These are phyloP conservation scores for Metschnikowia koreensis DNA, from an alignment of 805 yeast genomes.

Conservation along the genomic window DNA sequence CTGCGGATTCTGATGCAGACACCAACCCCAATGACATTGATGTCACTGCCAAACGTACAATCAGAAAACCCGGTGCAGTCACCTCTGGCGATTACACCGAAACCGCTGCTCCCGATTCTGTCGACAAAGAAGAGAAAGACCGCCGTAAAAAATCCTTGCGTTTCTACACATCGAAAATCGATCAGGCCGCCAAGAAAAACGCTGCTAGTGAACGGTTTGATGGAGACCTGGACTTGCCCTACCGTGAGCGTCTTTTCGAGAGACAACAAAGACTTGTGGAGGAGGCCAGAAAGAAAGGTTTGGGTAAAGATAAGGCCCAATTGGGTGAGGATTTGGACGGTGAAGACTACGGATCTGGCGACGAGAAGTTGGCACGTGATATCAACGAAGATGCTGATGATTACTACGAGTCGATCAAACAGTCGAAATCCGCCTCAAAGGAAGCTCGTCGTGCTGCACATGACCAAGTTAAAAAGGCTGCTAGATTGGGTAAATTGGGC, in stretches of 20 bases:
- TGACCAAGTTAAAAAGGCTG: constrained; percentile 68
- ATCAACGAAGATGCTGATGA: constrained; percentile 48
- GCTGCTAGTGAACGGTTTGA: constrained; percentile 51
- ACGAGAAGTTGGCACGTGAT: constrained; percentile 40
- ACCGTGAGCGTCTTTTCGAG: constrained; percentile 84
- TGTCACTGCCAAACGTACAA: constrained; percentile 46
- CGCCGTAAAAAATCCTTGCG: constrained; percentile 78
- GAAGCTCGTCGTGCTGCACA: constrained; percentile 62
- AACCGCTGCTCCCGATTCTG: constrained; percentile 62
- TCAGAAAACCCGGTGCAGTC: constrained; percentile 31
- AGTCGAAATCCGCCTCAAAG: constrained; percentile 47
- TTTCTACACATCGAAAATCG: constrained; percentile 95
- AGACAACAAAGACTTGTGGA: constrained; percentile 83
- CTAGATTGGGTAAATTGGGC: constrained; percentile 78
- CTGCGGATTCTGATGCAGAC: constrained; percentile 16
- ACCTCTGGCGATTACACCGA: constrained; percentile 60
- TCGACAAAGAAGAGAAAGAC: constrained; percentile 83
- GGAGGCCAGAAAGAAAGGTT: constrained; percentile 85
- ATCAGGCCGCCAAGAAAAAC: constrained; percentile 65
- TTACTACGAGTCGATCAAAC: constrained; percentile 57
- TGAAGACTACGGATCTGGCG: constrained; percentile 49
- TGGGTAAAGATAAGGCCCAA: constrained; percentile 41
- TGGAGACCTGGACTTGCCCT: constrained; percentile 92
- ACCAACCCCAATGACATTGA: constrained; percentile 45
- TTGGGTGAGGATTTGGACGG: constrained; percentile 58